Conservation (phyloP, 1,284 basidiomycete genomes). For the Leccinum subrobustum region DNA sequence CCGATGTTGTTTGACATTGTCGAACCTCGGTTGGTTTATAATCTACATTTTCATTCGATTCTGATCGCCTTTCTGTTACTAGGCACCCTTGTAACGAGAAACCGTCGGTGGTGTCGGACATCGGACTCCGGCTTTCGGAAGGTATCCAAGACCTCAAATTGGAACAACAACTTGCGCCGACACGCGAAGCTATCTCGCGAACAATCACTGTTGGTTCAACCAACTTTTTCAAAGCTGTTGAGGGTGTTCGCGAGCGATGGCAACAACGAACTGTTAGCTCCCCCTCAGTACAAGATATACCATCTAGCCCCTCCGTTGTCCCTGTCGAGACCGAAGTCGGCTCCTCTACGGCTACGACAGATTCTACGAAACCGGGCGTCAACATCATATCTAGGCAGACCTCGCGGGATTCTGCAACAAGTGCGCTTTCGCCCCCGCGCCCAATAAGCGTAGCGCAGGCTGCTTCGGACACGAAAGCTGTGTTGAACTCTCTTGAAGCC, state of each 20-base stretch:
- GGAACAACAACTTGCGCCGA: conserved; percentile 86
- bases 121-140: conserved; percentile 84
- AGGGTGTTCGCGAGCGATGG: conserved; percentile 80
- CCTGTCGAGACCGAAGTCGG: conserved; percentile 50
- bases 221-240: conserved; percentile 85
- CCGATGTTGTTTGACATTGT: conserved; percentile 91
- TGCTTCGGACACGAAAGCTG: conserved; percentile 37
- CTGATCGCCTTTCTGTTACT: conserved; percentile 12
- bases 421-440: conserved; percentile 24
- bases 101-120: conserved; percentile 84
- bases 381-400: conserved; percentile 34
- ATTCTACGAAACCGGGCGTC: conserved; percentile 25
- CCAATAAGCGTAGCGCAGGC: conserved; percentile 34
- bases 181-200: conserved; percentile 79
- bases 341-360: conserved; percentile 23
- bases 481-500: conserved; percentile 49
- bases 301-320: conserved; percentile 26
- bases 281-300: conserved; percentile 31
- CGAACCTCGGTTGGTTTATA: conserved; percentile 69
- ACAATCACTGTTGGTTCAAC: conserved; percentile 75
- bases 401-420: conserved; percentile 28
- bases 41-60: background rate
- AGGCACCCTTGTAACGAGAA: conserved; percentile 89
- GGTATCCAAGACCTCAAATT: conserved; percentile 89
- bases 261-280: conserved; percentile 46